phyloP scores from a whole-genome alignment of 768 basidiomycete genomes.

The Suillus hirtellus region DNA sequence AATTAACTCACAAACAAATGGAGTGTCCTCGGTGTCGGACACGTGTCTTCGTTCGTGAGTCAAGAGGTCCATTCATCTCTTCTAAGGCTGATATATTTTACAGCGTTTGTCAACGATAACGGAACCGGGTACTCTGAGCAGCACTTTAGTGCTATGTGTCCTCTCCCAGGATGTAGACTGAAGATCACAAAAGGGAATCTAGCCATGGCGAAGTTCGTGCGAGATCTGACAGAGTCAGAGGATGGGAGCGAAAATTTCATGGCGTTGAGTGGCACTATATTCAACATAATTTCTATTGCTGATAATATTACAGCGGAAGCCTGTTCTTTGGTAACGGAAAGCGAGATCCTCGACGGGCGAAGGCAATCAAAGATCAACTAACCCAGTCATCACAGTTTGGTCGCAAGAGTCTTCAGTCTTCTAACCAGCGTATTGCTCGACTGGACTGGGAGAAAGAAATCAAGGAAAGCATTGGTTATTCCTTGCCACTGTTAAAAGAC shows the following conservation, averaged over 20 bases:
- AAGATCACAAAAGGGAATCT: conserved; percentile 44
- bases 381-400: conserved; percentile 24
- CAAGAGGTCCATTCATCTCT: background rate
- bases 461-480: conserved; percentile 29
- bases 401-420: conserved; percentile 1
- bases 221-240: conserved; percentile 35
- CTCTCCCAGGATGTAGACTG: conserved; percentile 37
- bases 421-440: conserved; percentile 23
- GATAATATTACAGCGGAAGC: conserved; percentile 32
- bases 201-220: conserved; percentile 43
- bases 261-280: conserved; percentile 35
- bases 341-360: conserved; percentile 29
- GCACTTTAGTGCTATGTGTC: conserved; percentile 40
- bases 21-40: conserved; percentile 39
- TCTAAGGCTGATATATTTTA: background rate
- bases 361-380: conserved; percentile 29
- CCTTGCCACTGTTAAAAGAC: conserved; percentile 23
- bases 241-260: conserved; percentile 27
- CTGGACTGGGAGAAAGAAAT: conserved; percentile 26
- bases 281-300: background rate
- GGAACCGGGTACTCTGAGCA: conserved; percentile 52
- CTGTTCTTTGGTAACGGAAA: conserved; percentile 31
- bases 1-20: conserved; percentile 27
- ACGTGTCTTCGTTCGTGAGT: conserved; percentile 33
- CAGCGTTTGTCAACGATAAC: conserved; percentile 41